Base-by-base conservation (phyloP, 2,329 filamentous ascomycete genomes). In the Didymella lethalis region DNA sequence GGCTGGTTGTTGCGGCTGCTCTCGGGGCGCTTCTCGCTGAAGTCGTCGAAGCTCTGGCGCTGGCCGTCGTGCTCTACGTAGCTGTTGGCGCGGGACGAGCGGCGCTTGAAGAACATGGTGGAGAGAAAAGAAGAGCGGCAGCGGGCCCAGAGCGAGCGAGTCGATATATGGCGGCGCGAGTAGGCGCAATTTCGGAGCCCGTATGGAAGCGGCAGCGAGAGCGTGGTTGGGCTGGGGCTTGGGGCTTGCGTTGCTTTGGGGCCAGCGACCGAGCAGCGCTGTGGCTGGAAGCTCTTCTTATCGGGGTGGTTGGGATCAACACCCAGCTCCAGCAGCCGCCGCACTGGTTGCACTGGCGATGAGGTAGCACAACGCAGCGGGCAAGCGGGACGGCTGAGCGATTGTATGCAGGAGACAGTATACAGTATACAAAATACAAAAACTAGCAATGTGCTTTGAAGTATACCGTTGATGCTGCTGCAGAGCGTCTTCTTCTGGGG, bases 81-180 rank as follows among this genome's bases (percentile, higher is more conserved):
- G 67, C 75, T 78, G 67, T 82, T 80, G 56, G 75, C 75, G 43
- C 78, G 73, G 52, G 78, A 80, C 45, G 78, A 80, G 61, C 80
- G 77, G 64, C 80, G 80, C 71, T 82, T 82, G 80, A 82, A 82
- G 77, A 83, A 79, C 71, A 81, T 81, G 73, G 77, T 73, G 71
- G 55, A 55, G 64, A 63, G 61, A 54, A 63, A 52, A 61, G 49
- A 44, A 20, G 32, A 61, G 63, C 50, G 57, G 62, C 60, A 59
- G 55, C 53, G 47, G 62, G 59, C 61, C 54, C 60, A 51, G 63
- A 60, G 56, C 58, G 60, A 54, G 55, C 56, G 55, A 36, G 49
- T 38, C 66, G 63, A 67, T 73, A 72, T 73, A 74, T 65, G 63
- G 59, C 52, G 55, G 29, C 4, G 20, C 23, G 38, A 34, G 47